Evolutionary conservation across 169 alveolate species (phyloP), one percentile per base, ranked within the genome.

Genomic region (Blepharisma undulans): DNA sequence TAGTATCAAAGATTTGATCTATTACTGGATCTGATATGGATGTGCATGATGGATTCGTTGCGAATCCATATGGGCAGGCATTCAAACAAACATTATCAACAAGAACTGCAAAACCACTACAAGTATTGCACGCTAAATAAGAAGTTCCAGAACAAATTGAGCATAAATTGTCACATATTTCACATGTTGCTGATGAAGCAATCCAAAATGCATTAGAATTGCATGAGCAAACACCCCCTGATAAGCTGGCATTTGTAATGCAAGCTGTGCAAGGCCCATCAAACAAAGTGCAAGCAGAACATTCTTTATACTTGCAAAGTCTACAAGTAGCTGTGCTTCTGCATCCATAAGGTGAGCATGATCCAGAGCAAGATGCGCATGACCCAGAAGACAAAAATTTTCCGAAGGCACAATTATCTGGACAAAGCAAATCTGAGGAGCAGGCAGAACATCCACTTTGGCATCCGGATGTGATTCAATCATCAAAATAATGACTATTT

Each of bases 21-120:
- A 27, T 29, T 25, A 32, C 29, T 25, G 8, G 25, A 32, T 16
- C 0, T 10, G 61, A 32, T 25, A 25, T 12, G 6, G 1, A 0
- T 25, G 34, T 5, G 60, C 80, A 74, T 3, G 66, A 48, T 1
- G 10, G 66, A 5, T 22, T 5, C 1, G 66, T 8, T 2, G 34
- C 25, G 22, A 25, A 82, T 4, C 89, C 89, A 36, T 72, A 22
- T 14, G 89, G 89, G n/a, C 89, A 82, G 12, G 8, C 30, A 19
- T 32, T 8, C 33, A 82, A 32, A 8, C 86, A 78, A 32, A 78
- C 66, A 29, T 32, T 78, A 0, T 12, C 29, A 29, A 14, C 34
- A 2, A 78, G 71, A 34, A 4, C 10, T 27, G 21, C 29, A 4
- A 59, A 59, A 2, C 18, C 30, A 6, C 12, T 36, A 6, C 86